Base-by-base conservation (phyloP, 441 rosid genomes). In the Jatropha multifida region DNA sequence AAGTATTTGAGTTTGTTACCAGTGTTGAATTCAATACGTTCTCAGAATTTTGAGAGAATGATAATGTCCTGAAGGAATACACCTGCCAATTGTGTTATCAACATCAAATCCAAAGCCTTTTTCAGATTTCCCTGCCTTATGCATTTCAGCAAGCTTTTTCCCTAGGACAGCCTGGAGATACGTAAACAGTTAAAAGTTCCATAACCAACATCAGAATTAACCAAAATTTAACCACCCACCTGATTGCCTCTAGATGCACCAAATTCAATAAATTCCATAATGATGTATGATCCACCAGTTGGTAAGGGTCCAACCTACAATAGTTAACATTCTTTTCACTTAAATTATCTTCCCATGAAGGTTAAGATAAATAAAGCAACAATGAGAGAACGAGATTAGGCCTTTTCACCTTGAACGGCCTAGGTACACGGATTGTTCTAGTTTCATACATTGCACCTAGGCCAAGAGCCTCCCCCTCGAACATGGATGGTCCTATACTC, bases 81-180 rank as follows among this genome's bases (percentile, higher is more conserved):
- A 92, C 98, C 98, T 94, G 79, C 98, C 98, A 83, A 94, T 85
- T 59, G 97, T 94, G 83, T 94, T 94, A 54, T 92, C 90, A 56
- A 91, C 96, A 65, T 90, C 91, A 74, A 94, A 94, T 26, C 98
- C 98, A 64, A 90, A 94, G 68, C 98, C 97, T 68, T 89, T 90
- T 3, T 80, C 81, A 13, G 97, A 88, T 83, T 87, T 94, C 38
- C 94, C 94, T 17, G 91, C 94, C 84, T 86, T 90, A 84, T 92
- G 98, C 98, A 92, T 94, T 86, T 91, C 96, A 76, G 92, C 98
- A 65, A 92, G 92, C 84, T 90, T 89, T 89, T 85, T 90, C 65
- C 98, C 98, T 74, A 94, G 77, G 13, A 77, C 89, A 74, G 90
- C 75, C 99, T 94, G 82, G 74, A 23, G 69, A 83, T 76, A 77